Percentiles rank a stretch among this genome's conserved stretches.
Conservation (phyloP, 257 asterid species). For the Salvia hispanica region DNA sequence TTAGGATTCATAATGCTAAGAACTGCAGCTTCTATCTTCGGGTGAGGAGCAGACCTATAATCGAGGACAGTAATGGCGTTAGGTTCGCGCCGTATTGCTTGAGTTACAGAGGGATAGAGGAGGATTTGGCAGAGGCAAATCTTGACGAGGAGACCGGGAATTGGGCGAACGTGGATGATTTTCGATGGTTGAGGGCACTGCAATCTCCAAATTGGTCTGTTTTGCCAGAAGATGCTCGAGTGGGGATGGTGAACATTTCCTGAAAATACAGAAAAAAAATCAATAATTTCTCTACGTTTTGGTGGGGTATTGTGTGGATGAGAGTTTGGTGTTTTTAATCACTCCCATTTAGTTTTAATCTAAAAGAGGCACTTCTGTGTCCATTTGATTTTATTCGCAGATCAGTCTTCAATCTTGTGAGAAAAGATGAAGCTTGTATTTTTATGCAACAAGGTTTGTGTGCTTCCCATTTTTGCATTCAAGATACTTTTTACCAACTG, state of each 20-base stretch:
- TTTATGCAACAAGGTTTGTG: too few species aligned
- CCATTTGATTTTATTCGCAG: background rate
- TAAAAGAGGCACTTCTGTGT: background rate
- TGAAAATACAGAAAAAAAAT: too few species aligned
- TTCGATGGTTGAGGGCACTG: slow-evolving; percentile 82
- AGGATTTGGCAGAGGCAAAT: slow-evolving; percentile 69
- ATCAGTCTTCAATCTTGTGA: background rate
- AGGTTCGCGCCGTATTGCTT: slow-evolving; percentile 76
- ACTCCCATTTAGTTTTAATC: background rate
- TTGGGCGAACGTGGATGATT: slow-evolving; percentile 90
- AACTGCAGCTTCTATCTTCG: slow-evolving; percentile 76
- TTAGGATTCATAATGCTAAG: slow-evolving; percentile 75
- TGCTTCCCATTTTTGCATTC: background rate
- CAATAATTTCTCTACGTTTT: too few species aligned
- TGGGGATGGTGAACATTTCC: slow-evolving; percentile 43
- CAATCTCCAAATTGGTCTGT: slow-evolving; percentile 89
- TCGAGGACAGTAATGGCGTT: slow-evolving; percentile 71
- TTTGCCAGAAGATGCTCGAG: slow-evolving; percentile 61
- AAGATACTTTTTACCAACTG: too few species aligned
- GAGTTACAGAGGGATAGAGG: slow-evolving; percentile 60
- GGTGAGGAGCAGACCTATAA: slow-evolving; percentile 86
- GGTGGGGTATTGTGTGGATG: background rate
- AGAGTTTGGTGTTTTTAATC: slow-evolving; percentile 17
- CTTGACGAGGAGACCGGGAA: slow-evolving; percentile 77
- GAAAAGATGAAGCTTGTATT: background rate